Evolutionary conservation across 371 early-diverging fungal species (phyloP).

Genomic region (Saksenaea vasiformis): DNA sequence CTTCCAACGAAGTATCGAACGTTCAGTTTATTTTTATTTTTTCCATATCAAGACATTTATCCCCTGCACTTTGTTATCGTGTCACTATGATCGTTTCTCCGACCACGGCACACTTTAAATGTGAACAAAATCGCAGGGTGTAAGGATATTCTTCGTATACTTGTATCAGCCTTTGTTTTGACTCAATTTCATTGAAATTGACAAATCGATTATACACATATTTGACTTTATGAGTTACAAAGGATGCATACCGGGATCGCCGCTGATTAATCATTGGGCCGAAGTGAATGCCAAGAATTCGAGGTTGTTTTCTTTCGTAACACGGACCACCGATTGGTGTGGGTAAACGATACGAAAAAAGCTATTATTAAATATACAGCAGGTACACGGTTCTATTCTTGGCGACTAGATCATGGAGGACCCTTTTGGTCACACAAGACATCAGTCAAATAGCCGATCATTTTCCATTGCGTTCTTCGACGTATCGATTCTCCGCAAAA

Average conservation of each 20-base stretch:
- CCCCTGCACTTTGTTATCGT: neutral
- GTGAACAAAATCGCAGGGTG: neutral
- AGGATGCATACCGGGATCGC: neutral
- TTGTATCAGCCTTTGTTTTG: neutral
- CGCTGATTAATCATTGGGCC: neutral
- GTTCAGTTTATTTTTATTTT: conserved; percentile 4
- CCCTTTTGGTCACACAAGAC: neutral
- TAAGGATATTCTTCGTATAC: neutral
- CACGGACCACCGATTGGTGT: neutral
- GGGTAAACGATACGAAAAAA: neutral
- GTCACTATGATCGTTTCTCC: neutral
- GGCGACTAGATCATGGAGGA: neutral
- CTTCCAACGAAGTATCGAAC: neutral
- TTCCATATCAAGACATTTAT: neutral
- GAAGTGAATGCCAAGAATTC: neutral
- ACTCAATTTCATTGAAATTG: neutral
- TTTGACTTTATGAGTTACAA: neutral
- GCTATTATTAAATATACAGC: neutral
- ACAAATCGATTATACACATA: neutral
- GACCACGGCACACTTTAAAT: neutral
- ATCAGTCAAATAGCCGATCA: neutral
- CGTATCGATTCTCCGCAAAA: neutral
- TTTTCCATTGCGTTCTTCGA: neutral
- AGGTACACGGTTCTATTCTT: too few relatives aligned
- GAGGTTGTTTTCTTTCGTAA: neutral